Evolutionary conservation across 345 rosid species (phyloP).

Genomic region (Pelargonium nanum): DNA sequence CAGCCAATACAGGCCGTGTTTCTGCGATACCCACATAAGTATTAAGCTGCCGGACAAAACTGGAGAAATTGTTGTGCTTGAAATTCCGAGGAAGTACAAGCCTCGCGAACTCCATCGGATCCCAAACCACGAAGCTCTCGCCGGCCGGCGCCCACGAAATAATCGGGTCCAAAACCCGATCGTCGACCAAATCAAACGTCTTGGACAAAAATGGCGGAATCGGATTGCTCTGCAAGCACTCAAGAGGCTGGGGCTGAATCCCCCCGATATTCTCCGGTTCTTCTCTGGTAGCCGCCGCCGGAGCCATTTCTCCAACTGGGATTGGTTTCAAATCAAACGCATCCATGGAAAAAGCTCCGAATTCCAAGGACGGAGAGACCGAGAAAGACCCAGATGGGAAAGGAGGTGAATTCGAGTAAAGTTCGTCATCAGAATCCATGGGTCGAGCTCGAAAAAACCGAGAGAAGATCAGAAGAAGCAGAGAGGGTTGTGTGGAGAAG

Average conservation of each 20-base stretch:
- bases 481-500: neutral
- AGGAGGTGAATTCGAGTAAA: neutral
- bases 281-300: conserved; percentile 5
- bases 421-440: neutral
- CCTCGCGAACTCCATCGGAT: conserved; percentile 73
- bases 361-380: too few relatives aligned
- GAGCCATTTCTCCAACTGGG: conserved; percentile 7
- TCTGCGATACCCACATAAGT: conserved; percentile 78
- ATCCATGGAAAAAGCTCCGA: too few relatives aligned
- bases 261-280: conserved; percentile 1
- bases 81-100: conserved; percentile 68
- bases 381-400: neutral
- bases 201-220: conserved; percentile 75
- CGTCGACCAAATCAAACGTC: conserved; percentile 83
- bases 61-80: conserved; percentile 97
- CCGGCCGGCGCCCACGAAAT: conserved; percentile 77
- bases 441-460: neutral
- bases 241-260: conserved; percentile 57
- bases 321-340: conserved; percentile 11
- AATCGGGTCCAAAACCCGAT: conserved; percentile 56
- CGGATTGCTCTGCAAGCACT: conserved; percentile 45
- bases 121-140: conserved; percentile 85
- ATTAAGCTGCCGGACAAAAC: conserved; percentile 92
- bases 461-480: neutral
- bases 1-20: conserved; percentile 26